Evolutionary conservation across 1,284 basidiomycete species (phyloP).

Genomic region (Fomes fomentarius): DNA sequence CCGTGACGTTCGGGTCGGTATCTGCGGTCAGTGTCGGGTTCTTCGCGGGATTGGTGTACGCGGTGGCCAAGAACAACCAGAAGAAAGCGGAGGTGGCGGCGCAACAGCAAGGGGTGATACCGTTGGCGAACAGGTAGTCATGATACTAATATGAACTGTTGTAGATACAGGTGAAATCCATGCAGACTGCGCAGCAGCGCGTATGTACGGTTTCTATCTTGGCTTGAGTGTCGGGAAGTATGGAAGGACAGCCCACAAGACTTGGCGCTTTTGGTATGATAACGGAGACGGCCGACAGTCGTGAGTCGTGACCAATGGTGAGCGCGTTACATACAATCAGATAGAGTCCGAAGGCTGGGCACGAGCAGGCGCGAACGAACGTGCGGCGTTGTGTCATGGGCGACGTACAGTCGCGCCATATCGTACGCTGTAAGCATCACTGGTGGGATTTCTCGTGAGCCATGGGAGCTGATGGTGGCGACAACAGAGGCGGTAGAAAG

Average conservation of each 20-base stretch:
- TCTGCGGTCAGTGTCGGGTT: slow-evolving; percentile 90
- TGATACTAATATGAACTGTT: slow-evolving; percentile 26
- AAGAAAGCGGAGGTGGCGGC: slow-evolving; percentile 61
- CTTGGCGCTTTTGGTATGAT: slow-evolving; percentile 9
- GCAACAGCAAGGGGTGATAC: slow-evolving; percentile 60
- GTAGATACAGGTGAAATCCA: slow-evolving; percentile 3
- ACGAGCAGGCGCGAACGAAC: slow-evolving; percentile 1
- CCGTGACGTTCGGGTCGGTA: slow-evolving; percentile 85
- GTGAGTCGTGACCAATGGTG: slow-evolving; percentile 9
- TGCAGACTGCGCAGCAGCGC: slow-evolving; percentile 1
- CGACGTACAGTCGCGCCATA: too few species aligned
- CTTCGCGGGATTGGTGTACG: slow-evolving; percentile 89
- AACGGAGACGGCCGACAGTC: background rate
- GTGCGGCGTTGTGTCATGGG: background rate
- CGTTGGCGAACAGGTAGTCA: slow-evolving; percentile 56
- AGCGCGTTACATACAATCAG: background rate
- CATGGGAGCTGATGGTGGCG: too few species aligned
- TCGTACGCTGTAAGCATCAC: too few species aligned
- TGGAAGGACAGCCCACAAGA: too few species aligned
- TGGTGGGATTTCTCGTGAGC: too few species aligned
- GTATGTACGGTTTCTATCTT: slow-evolving; percentile 5
- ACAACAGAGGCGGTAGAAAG: background rate
- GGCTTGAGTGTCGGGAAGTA: too few species aligned
- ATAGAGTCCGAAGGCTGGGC: background rate
- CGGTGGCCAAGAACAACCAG: slow-evolving; percentile 89